phyloP scores from a whole-genome alignment of 164 flowering plant species.

The Saururus chinensis region DNA sequence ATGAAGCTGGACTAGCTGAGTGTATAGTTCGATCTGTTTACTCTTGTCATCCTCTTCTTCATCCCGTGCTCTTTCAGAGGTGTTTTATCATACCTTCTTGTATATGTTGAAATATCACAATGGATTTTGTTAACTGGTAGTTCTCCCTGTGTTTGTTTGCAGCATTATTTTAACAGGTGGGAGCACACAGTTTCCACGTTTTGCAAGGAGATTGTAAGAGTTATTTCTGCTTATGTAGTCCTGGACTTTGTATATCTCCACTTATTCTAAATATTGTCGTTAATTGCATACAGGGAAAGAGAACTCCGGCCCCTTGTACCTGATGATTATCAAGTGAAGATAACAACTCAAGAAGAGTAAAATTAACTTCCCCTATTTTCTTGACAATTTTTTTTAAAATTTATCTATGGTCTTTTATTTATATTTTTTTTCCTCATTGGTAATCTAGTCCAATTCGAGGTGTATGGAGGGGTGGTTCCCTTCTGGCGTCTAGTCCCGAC shows the following conservation, averaged over 20 bases:
- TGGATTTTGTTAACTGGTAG: neutral
- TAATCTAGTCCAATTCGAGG: constrained; percentile 76
- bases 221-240: neutral
- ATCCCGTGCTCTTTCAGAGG: constrained; percentile 92
- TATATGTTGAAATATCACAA: neutral
- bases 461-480: constrained; percentile 97
- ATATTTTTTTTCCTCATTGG: neutral
- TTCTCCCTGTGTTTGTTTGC: constrained; percentile 10
- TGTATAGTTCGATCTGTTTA: constrained; percentile 84
- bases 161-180: constrained; percentile 98
- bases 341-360: constrained; percentile 90
- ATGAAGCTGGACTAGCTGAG: constrained; percentile 96
- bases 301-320: constrained; percentile 97
- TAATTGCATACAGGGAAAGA: constrained; percentile 40
- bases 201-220: constrained; percentile 81
- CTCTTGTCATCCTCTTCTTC: constrained; percentile 88
- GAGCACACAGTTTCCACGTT: constrained; percentile 77
- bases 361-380: neutral
- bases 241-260: neutral
- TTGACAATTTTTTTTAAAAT: neutral
- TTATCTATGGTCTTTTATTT: neutral
- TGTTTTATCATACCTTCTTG: constrained; percentile 5
- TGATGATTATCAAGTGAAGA: constrained; percentile 72
- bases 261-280: neutral
- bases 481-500: constrained; percentile 93